phyloP scores from a whole-genome alignment of 257 asterid species.

The Salvia splendens region DNA sequence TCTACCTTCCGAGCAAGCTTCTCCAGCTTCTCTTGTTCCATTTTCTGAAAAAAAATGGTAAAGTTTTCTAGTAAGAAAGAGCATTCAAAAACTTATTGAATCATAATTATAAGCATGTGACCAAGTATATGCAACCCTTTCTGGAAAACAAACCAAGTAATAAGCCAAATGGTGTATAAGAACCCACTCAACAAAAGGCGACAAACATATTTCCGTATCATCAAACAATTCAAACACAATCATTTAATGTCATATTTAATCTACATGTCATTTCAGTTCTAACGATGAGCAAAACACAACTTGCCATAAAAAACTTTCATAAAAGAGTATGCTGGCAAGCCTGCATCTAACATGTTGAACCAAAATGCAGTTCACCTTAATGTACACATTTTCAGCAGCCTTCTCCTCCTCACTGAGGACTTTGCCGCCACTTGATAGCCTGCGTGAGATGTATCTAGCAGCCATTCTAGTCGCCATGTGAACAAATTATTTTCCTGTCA shows the following conservation, averaged over 20 bases:
- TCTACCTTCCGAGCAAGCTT: conserved; percentile 91
- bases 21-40: conserved; percentile 81
- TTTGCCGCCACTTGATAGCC: conserved; percentile 77
- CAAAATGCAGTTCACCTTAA: conserved; percentile 56
- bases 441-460: conserved; percentile 66
- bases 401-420: conserved; percentile 88
- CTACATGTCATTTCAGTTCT: neutral
- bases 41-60: conserved; percentile 53
- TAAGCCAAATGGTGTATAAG: neutral
- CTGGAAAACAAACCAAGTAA: neutral
- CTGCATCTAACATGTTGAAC: neutral
- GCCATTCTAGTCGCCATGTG: conserved; percentile 76
- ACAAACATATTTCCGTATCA: neutral
- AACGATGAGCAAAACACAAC: conserved; percentile 22
- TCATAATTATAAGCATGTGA: conserved; percentile 1
- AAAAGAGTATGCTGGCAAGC: neutral
- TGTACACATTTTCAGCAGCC: conserved; percentile 97
- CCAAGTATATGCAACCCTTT: conserved; percentile 11
- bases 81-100: conserved; percentile 8
- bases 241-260: neutral
- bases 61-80: neutral
- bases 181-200: neutral
- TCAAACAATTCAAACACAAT: no score
- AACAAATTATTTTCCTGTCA: conserved; percentile 40
- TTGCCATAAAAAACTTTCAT: neutral